Evolutionary conservation across 2,329 filamentous ascomycete species (phyloP).

Genomic region (Fusarium fujikuroi): DNA sequence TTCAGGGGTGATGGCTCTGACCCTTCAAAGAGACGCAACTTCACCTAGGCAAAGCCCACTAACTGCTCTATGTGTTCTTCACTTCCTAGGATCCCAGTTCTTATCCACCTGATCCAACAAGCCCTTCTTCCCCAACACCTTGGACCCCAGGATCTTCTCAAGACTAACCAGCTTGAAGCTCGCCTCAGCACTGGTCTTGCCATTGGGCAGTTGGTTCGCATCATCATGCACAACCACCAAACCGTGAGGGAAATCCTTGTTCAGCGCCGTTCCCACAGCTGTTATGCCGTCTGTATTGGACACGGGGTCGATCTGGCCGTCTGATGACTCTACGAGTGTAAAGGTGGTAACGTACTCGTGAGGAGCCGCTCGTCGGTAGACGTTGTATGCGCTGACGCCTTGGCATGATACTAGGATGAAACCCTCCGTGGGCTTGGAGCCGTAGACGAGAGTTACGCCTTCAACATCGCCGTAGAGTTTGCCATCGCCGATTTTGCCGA

Average conservation of each 20-base stretch:
- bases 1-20: background rate
- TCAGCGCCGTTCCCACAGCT: constrained; percentile 57
- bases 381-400: constrained; percentile 63
- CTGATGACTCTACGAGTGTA: constrained; percentile 55
- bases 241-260: constrained; percentile 55
- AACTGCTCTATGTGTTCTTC: background rate
- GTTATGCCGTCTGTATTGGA: constrained; percentile 64
- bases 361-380: constrained; percentile 60
- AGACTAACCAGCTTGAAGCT: constrained; percentile 63
- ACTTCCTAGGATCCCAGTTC: constrained; percentile 54
- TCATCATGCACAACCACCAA: constrained; percentile 65
- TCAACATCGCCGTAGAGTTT: constrained; percentile 64
- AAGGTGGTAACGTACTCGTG: constrained; percentile 62
- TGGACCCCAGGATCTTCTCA: constrained; percentile 51
- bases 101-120: constrained; percentile 51
- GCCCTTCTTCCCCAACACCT: constrained; percentile 36
- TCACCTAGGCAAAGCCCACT: background rate
- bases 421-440: constrained; percentile 54
- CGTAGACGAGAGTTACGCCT: constrained; percentile 62
- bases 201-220: constrained; percentile 59
- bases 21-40: background rate
- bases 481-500: constrained; percentile 59
- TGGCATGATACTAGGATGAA: constrained; percentile 64
- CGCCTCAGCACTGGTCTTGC: constrained; percentile 57
- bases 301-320: constrained; percentile 59